Base-by-base conservation (phyloP, 1,284 basidiomycete genomes). In the Papiliotrema laurentii region DNA sequence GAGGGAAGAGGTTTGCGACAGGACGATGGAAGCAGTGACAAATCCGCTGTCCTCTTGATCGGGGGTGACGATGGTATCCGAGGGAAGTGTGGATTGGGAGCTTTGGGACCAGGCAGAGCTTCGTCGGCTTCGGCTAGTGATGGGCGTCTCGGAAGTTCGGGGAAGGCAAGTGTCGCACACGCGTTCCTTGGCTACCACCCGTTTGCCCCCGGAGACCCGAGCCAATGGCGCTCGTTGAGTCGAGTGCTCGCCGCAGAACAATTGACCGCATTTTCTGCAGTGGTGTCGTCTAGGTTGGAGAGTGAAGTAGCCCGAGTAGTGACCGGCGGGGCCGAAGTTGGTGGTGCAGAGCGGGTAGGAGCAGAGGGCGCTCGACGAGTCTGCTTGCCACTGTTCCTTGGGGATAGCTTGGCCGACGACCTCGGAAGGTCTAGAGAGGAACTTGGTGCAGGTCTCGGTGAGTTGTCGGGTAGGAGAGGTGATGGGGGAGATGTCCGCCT, bases 111-210 rank as follows among this genome's bases (percentile, higher is more conserved):
- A 53, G 2, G 27, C 43, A 33, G 30, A 45, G 47, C 40, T 43
- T 21, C 34, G 24, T n/a, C 48, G 50, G 21, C 22, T 27, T 30
- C 51, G 50, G 51, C 39, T 5, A 9, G 36, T 5, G n/a, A 25
- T 36, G 7, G 25, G 43, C 4, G 18, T 36, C 22, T 51, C 51
- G 31, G 21, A 27, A 35, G 27, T 31, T 27, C 30, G 30, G 21
- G 50, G 51, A 37, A 58, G 9, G 42, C 69, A 72, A 9, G 54
- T 37, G 43, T 72, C 69, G 50, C 69, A 72, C 2, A 72, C 69
- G 36, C 69, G 58, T 16, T 62, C 43, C 5, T 51, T 45, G 18
- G 45, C 42, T 7, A 60, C 37, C 34, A 42, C 14, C 6, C 53
- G 54, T 16, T 56, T 49, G 18, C 54, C 51, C 36, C 46, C 25